These are phyloP conservation scores for Penicillium steckii DNA, from an alignment of 495 filamentous ascomycete genomes.

Conservation along the genomic window DNA sequence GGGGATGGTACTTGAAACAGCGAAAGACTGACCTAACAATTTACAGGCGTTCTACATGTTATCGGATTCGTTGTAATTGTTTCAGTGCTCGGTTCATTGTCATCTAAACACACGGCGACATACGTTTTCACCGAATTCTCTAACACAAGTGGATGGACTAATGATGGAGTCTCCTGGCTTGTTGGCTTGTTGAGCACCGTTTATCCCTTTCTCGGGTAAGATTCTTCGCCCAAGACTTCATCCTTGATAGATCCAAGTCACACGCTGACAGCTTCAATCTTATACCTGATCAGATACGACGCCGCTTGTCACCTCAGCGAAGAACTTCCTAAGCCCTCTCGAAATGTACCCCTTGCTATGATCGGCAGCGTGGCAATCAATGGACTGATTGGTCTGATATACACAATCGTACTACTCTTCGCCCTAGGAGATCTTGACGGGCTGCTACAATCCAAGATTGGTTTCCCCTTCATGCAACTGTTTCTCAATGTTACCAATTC, in stretches of 20 bases:
- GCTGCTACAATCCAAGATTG: constrained; percentile 26
- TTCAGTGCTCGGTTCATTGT: constrained; percentile 17
- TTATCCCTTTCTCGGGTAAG: constrained; percentile 23
- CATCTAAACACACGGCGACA: constrained; percentile 13
- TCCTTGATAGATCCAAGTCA: not conserved
- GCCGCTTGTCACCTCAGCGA: constrained; percentile 35
- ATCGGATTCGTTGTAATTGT: constrained; percentile 19
- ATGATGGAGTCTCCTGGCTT: constrained; percentile 24
- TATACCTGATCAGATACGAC: constrained; percentile 15
- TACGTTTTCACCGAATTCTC: constrained; percentile 24
- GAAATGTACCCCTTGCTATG: constrained; percentile 42
- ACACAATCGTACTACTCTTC: constrained; percentile 45
- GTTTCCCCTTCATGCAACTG: constrained; percentile 50
- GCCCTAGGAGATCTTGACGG: constrained; percentile 36
- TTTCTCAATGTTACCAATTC: constrained; percentile 34
- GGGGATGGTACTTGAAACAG: not conserved
- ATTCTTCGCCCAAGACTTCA: not conserved
- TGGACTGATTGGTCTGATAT: constrained; percentile 39
- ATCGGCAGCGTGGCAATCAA: constrained; percentile 44
- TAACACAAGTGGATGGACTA: constrained; percentile 23
- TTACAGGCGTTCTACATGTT: constrained; percentile 21
- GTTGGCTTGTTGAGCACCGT: constrained; percentile 24
- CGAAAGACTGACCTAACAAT: not conserved
- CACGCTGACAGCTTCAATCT: constrained; percentile 1
- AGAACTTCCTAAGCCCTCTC: constrained; percentile 27